These are phyloP conservation scores for Pyrus communis DNA, from an alignment of 306 rosid genomes.

Conservation along the genomic window DNA sequence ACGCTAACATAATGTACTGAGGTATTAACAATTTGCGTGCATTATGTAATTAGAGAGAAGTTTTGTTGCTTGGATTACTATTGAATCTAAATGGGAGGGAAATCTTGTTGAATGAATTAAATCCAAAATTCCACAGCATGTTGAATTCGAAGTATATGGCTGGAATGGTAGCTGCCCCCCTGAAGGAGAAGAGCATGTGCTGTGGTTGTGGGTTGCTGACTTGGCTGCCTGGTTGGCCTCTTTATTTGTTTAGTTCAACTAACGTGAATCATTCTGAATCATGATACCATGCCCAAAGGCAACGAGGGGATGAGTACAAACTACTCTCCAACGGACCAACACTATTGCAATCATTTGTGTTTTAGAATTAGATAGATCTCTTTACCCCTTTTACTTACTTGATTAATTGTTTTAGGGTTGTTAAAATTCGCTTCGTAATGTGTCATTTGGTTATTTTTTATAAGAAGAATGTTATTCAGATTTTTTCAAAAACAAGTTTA, in stretches of 20 bases:
- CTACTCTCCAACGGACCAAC: background rate
- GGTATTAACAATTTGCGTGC: no score
- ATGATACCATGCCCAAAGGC: background rate
- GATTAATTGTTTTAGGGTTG: no score
- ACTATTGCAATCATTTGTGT: background rate
- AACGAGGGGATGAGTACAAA: background rate
- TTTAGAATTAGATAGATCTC: background rate
- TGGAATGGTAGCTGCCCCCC: background rate
- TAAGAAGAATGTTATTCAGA: no score
- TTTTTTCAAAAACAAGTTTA: no score
- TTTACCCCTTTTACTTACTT: no score
- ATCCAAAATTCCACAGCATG: background rate
- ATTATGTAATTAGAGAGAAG: no score
- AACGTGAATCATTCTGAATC: background rate
- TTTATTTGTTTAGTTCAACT: background rate
- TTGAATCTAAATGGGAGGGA: background rate
- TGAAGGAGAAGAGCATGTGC: background rate
- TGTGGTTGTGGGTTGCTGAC: background rate
- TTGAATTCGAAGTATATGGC: constrained; percentile 2
- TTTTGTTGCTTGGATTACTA: background rate
- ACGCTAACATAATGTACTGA: no score
- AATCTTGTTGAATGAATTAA: background rate
- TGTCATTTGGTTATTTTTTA: no score
- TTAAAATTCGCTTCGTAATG: no score
- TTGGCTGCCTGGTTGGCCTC: background rate